phyloP scores from a whole-genome alignment of 2,329 filamentous ascomycete genomes.

The Epichloe gansuensis region DNA sequence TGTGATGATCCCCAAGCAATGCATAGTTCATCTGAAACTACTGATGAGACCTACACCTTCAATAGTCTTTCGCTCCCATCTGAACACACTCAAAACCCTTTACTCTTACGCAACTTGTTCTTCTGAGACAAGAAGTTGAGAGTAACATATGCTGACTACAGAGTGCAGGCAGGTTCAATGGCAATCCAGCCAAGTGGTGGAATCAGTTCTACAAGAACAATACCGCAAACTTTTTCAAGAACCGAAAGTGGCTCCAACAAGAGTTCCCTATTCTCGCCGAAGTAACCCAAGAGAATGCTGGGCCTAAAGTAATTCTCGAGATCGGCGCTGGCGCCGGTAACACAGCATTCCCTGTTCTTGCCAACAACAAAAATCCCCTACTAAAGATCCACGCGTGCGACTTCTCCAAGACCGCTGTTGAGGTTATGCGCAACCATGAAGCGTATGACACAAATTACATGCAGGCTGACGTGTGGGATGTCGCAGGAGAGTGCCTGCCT shows the following conservation, averaged over 20 bases:
- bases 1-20: slow-evolving; percentile 45
- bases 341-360: slow-evolving; percentile 83
- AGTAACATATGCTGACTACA: slow-evolving; percentile 25
- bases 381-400: slow-evolving; percentile 89
- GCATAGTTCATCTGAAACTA: slow-evolving; percentile 61
- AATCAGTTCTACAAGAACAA: slow-evolving; percentile 98
- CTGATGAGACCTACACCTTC: slow-evolving; percentile 47
- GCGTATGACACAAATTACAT: slow-evolving; percentile 62
- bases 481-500: slow-evolving; percentile 59
- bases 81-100: slow-evolving; percentile 29
- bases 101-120: neutral
- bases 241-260: slow-evolving; percentile 92
- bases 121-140: neutral
- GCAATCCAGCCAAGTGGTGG: slow-evolving; percentile 91
- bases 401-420: slow-evolving; percentile 89
- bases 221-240: slow-evolving; percentile 95
- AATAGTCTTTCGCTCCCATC: slow-evolving; percentile 62
- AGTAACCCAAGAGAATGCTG: slow-evolving; percentile 58
- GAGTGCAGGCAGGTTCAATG: slow-evolving; percentile 64
- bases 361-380: slow-evolving; percentile 68
- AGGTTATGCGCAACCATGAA: slow-evolving; percentile 75
- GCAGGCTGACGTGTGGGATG: slow-evolving; percentile 92
- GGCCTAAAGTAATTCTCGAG: slow-evolving; percentile 64
- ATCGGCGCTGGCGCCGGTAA: slow-evolving; percentile 94
- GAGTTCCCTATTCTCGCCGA: slow-evolving; percentile 84